These are phyloP conservation scores for Leccinum pachyderme DNA, from an alignment of 1,284 basidiomycete genomes.

Conservation along the genomic window DNA sequence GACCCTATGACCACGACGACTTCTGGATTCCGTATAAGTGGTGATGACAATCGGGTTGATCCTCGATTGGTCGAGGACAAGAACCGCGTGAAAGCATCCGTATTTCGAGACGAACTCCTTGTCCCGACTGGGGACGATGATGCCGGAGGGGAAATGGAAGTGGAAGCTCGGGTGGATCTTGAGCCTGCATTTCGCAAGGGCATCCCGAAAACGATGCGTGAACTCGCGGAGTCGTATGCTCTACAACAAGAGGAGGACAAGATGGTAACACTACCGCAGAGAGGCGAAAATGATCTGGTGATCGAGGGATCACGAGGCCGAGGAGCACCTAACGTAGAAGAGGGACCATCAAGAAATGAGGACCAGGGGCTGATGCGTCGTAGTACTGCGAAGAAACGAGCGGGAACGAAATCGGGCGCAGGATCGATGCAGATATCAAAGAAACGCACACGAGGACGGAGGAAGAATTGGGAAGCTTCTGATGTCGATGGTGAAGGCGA, in stretches of 20 bases:
- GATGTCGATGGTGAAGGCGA: constrained; percentile 21
- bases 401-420: not conserved
- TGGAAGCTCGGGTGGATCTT: constrained; percentile 34
- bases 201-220: constrained; percentile 60
- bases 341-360: constrained; percentile 2
- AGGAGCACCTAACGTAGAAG: constrained; percentile 2
- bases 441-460: constrained; percentile 26
- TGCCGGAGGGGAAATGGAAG: constrained; percentile 17
- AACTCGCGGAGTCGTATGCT: constrained; percentile 54
- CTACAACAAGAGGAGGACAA: constrained; percentile 6
- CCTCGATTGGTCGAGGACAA: not conserved
- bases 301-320: not conserved
- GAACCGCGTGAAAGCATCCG: not conserved
- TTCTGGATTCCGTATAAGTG: constrained; percentile 1
- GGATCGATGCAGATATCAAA: constrained; percentile 20
- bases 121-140: constrained; percentile 25
- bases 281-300: constrained; percentile 6
- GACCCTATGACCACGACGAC: constrained; percentile 20
- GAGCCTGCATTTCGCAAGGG: constrained; percentile 17
- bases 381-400: constrained; percentile 7
- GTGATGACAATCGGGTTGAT: constrained; percentile 4
- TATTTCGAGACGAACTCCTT: constrained; percentile 7
- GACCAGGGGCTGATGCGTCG: constrained; percentile 9
- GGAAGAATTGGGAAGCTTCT: constrained; percentile 13
- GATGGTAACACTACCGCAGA: not conserved